These are phyloP conservation scores for Suillus discolor DNA, from an alignment of 768 basidiomycete species.

Conservation along the genomic window DNA sequence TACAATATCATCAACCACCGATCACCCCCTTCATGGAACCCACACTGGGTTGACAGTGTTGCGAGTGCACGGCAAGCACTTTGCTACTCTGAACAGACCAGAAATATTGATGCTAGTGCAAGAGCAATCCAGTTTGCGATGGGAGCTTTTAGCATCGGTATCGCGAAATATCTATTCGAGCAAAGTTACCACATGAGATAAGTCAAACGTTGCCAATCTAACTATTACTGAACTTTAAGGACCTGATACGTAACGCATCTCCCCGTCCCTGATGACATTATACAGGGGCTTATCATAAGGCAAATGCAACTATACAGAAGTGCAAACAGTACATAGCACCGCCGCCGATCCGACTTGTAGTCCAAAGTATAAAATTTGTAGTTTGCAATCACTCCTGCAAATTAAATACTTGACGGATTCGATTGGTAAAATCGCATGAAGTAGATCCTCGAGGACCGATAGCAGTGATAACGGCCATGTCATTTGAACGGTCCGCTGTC, in stretches of 20 bases:
- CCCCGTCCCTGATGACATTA: too few species aligned
- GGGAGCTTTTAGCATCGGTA: not conserved
- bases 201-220: not conserved
- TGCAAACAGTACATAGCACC: too few species aligned
- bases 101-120: not conserved
- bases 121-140: not conserved
- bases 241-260: too few species aligned
- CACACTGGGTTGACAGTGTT: not conserved
- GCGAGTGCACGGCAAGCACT: not conserved
- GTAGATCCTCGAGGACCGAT: not conserved
- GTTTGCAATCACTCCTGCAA: not conserved
- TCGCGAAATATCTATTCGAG: not conserved
- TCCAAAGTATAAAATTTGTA: not conserved
- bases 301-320: too few species aligned
- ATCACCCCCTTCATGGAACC: not conserved
- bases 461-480: not conserved
- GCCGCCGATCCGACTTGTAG: too few species aligned
- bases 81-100: too few species aligned
- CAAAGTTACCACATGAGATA: not conserved
- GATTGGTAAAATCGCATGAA: not conserved
- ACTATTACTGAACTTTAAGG: not conserved
- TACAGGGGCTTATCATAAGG: too few species aligned
- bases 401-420: slow-evolving; percentile 1
- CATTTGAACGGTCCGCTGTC: not conserved
- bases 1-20: not conserved